Evolutionary conservation across 2,329 filamentous ascomycete genomes (phyloP).

Genomic region (Xylariaceae sp.): DNA sequence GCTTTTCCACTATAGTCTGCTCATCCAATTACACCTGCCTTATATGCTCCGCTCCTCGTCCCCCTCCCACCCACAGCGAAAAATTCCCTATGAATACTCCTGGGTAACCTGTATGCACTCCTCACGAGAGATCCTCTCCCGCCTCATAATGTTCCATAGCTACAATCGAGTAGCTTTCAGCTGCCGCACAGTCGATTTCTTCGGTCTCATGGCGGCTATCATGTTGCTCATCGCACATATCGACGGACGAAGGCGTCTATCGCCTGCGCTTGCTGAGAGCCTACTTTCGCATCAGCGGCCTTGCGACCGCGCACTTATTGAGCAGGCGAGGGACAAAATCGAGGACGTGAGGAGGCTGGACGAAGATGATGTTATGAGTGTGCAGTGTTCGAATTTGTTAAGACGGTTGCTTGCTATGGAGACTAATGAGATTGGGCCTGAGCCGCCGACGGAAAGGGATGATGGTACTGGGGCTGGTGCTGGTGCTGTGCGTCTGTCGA

Average conservation of each 20-base stretch:
- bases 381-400: background rate
- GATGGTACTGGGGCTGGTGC: background rate
- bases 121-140: background rate
- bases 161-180: conserved; percentile 1
- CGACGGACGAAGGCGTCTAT: background rate
- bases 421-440: background rate
- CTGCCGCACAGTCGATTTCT: conserved; percentile 3
- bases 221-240: conserved; percentile 4
- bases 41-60: background rate
- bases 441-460: background rate
- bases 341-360: background rate
- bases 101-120: background rate
- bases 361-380: background rate
- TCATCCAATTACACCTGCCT: background rate
- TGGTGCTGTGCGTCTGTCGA: background rate
- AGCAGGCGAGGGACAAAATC: background rate
- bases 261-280: background rate
- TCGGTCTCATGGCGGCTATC: conserved; percentile 5
- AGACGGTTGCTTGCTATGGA: background rate
- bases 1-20: background rate
- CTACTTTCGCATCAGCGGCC: background rate
- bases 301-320: background rate
- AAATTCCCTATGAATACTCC: background rate
- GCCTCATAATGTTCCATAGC: background rate
- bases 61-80: background rate